Conservation (phyloP, 2,329 filamentous ascomycete species). For the Penicillium verrucosum region DNA sequence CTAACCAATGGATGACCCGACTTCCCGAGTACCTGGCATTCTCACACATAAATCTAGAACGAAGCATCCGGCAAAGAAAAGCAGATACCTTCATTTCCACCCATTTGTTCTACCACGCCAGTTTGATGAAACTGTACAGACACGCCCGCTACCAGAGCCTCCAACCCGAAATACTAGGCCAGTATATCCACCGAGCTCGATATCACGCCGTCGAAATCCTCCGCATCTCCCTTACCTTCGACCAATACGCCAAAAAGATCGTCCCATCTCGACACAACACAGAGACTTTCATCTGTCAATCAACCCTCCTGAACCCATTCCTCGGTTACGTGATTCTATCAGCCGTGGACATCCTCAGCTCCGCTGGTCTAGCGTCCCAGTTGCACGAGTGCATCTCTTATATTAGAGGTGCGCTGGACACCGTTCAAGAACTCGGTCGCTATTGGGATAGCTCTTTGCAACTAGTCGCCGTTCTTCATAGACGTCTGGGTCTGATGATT, state of each 20-base stretch:
- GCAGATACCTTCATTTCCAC: constrained; percentile 61
- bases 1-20: constrained; percentile 58
- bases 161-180: constrained; percentile 40
- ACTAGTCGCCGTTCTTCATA: constrained; percentile 51
- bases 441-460: constrained; percentile 59
- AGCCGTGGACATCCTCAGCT: constrained; percentile 64
- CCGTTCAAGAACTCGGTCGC: constrained; percentile 54
- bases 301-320: constrained; percentile 57
- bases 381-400: constrained; percentile 54
- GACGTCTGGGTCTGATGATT: constrained; percentile 46
- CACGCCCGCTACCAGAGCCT: constrained; percentile 51
- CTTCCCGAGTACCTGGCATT: constrained; percentile 57
- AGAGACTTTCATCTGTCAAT: constrained; percentile 27
- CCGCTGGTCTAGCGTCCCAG: constrained; percentile 54
- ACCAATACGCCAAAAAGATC: constrained; percentile 24
- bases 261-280: constrained; percentile 18
- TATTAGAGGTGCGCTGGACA: constrained; percentile 52
- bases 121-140: constrained; percentile 63
- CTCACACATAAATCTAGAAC: constrained; percentile 56
- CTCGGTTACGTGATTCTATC: constrained; percentile 60
- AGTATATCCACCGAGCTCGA: constrained; percentile 50
- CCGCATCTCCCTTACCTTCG: constrained; percentile 37
- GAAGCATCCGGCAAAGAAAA: constrained; percentile 52
- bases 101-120: constrained; percentile 65
- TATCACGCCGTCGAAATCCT: constrained; percentile 55